A percentile compares a stretch with the other conserved stretches of the same genome.
phyloP scores from a whole-genome alignment of 257 asterid genomes.

The Lavandula angustifolia region DNA sequence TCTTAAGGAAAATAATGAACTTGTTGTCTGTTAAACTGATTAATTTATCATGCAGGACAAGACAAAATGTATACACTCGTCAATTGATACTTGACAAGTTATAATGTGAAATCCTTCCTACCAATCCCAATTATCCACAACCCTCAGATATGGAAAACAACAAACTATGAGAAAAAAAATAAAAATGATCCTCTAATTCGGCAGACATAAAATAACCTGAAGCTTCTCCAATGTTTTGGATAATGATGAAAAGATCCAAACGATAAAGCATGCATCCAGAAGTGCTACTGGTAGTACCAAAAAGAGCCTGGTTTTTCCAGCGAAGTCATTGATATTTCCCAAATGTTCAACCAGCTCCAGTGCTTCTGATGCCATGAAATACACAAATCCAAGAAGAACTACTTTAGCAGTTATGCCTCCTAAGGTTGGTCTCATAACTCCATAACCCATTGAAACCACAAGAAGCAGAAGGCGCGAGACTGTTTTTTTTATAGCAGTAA shows the following conservation, averaged over 20 bases:
- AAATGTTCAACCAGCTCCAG: constrained; percentile 95
- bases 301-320: constrained; percentile 86
- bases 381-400: constrained; percentile 69
- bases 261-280: constrained; percentile 84
- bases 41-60: neutral
- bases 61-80: neutral
- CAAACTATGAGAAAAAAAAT: neutral
- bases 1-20: neutral
- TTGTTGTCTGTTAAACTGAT: neutral
- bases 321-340: constrained; percentile 90
- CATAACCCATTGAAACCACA: constrained; percentile 97
- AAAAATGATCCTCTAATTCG: neutral
- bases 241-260: constrained; percentile 94
- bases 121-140: constrained; percentile 9
- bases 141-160: neutral
- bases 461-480: constrained; percentile 90
- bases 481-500: constrained; percentile 88
- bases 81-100: neutral
- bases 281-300: constrained; percentile 92
- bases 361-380: constrained; percentile 94
- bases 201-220: constrained; percentile 55
- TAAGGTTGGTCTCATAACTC: constrained; percentile 88
- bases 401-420: constrained; percentile 78
- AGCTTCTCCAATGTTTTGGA: constrained; percentile 96
- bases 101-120: constrained; percentile 10